Conservation (phyloP, 805 yeast species). For the Metschnikowia baotianmanensis region DNA sequence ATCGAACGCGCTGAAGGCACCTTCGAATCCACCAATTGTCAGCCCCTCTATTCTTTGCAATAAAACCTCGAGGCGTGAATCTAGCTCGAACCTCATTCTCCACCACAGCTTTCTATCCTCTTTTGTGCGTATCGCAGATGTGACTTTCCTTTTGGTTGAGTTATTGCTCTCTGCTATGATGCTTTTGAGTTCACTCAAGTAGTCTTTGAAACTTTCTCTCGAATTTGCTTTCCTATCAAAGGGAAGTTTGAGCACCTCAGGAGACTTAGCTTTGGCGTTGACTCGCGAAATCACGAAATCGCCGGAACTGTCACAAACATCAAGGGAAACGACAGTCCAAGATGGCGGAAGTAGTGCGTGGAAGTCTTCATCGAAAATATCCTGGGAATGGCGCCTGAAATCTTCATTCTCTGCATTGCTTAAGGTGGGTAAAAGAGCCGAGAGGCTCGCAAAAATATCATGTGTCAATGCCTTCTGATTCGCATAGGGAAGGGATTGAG, state of each 20-base stretch:
- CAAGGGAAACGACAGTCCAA: conserved; percentile 64
- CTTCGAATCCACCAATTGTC: conserved; percentile 79
- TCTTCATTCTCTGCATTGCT: conserved; percentile 6
- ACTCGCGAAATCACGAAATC: conserved; percentile 54
- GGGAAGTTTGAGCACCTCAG: conserved; percentile 58
- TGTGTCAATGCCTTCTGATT: conserved; percentile 5
- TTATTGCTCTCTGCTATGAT: conserved; percentile 62
- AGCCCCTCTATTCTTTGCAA: conserved; percentile 54
- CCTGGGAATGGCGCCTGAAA: conserved; percentile 11
- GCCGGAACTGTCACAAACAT: conserved; percentile 54
- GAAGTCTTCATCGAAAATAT: conserved; percentile 12
- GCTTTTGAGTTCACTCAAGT: conserved; percentile 27
- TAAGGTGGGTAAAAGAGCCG: conserved; percentile 18
- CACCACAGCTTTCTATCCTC: conserved; percentile 78
- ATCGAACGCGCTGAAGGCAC: conserved; percentile 48
- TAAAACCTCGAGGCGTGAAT: conserved; percentile 51
- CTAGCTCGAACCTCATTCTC: conserved; percentile 62
- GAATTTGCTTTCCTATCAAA: conserved; percentile 48
- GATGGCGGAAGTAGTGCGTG: conserved; percentile 33
- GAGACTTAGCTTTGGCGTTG: conserved; percentile 25
- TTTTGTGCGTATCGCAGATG: conserved; percentile 50
- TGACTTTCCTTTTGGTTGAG: conserved; percentile 54
- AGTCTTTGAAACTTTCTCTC: conserved; percentile 39
- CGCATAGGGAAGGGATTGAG: conserved; percentile 9
- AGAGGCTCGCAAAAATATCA: neutral